phyloP scores from a whole-genome alignment of 129 eudicot genomes.

The Scalesia atractyloides region DNA sequence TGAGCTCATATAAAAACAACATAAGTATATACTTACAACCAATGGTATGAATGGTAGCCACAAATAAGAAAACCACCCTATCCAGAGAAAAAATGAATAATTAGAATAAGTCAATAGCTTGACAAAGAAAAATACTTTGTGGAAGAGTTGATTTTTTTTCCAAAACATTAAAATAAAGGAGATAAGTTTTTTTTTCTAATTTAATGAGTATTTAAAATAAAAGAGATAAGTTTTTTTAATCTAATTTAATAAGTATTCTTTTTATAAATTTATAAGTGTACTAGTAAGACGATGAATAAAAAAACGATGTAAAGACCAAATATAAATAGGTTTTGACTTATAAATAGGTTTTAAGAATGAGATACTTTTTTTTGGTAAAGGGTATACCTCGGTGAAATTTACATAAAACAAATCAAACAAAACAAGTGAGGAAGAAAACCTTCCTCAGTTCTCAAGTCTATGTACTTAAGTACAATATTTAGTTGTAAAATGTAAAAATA shows the following conservation, averaged over 20 bases:
- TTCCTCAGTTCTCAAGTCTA: too few relatives aligned
- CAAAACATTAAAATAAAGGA: neutral
- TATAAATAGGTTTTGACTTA: too few relatives aligned
- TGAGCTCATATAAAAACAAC: neutral
- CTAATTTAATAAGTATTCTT: neutral
- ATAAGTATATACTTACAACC: conserved; percentile 42
- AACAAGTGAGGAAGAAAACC: too few relatives aligned
- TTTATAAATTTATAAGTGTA: neutral
- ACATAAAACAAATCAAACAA: too few relatives aligned
- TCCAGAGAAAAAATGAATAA: neutral
- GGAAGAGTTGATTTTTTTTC: neutral
- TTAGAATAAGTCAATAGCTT: conserved; percentile 8
- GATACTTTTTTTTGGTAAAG: too few relatives aligned
- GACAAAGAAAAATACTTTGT: conserved; percentile 8
- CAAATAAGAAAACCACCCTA: conserved; percentile 57
- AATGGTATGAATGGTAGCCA: conserved; percentile 72
- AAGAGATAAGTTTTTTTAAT: neutral
- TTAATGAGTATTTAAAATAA: neutral
- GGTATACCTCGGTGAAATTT: too few relatives aligned
- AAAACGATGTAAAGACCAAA: neutral
- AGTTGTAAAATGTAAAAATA: too few relatives aligned
- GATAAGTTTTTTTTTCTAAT: neutral
- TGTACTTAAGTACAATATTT: too few relatives aligned
- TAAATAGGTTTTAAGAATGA: too few relatives aligned
- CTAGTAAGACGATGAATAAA: neutral